phyloP scores from a whole-genome alignment of 1,139 yeast genomes.

The Kluyveromyces marxianus region DNA sequence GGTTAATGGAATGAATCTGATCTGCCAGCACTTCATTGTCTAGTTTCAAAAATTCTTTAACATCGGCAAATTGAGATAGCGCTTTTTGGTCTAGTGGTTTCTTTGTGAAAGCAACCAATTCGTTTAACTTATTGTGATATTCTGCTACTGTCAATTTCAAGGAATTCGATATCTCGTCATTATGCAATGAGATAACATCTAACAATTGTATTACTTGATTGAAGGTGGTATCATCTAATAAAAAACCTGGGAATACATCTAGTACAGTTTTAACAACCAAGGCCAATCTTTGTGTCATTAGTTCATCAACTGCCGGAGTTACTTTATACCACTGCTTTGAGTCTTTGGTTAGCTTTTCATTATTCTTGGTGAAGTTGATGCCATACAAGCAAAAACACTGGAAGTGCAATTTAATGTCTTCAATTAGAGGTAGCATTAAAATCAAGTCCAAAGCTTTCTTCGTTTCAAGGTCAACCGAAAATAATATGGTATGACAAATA shows the following conservation, averaged over 20 bases:
- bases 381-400: constrained; percentile 41
- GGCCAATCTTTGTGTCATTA: constrained; percentile 40
- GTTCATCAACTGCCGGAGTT: constrained; percentile 29
- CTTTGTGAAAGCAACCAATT: constrained; percentile 26
- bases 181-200: constrained; percentile 39
- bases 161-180: constrained; percentile 38
- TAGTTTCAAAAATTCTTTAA: constrained; percentile 37
- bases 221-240: constrained; percentile 43
- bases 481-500: constrained; percentile 64
- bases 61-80: constrained; percentile 21
- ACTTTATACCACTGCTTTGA: constrained; percentile 20
- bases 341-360: constrained; percentile 11
- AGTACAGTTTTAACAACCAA: constrained; percentile 40
- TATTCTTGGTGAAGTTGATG: constrained; percentile 30
- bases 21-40: constrained; percentile 46
- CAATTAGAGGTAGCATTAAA: constrained; percentile 56
- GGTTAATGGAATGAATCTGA: constrained; percentile 51
- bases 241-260: constrained; percentile 46
- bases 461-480: constrained; percentile 36
- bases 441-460: constrained; percentile 38
- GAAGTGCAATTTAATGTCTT: constrained; percentile 49
- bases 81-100: constrained; percentile 10
- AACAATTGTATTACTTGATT: constrained; percentile 38
- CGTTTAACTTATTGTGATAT: constrained; percentile 37
- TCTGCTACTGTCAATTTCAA: constrained; percentile 37